Evolutionary conservation across 2,329 filamentous ascomycete genomes (phyloP), one percentile per base, ranked within the genome.

Genomic region (Aureobasidium sp.): DNA sequence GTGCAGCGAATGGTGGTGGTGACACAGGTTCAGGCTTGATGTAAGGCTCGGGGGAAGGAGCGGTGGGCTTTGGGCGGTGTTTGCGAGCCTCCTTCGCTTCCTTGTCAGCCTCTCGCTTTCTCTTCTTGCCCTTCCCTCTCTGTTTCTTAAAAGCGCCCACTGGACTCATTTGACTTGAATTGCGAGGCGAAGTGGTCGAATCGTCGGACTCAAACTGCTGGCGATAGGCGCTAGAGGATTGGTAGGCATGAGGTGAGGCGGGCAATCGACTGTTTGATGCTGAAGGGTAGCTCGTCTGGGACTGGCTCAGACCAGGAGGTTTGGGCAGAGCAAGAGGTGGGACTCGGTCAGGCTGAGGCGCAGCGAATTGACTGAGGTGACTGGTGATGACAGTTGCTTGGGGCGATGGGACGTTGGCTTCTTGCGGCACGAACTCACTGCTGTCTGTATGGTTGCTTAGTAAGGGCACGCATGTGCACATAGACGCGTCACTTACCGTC

Each of bases 321-420:
- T 83, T 84, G 61, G 79, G 72, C 48, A 78, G 76, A 62, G 82
- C 79, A 64, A 85, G 73, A 51, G 82, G 82, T 29, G 83, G 84
- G 27, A 85, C 85, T 70, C 89, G 87, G 53, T 86, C 85, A 59
- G 90, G 88, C 70, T 90, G 89, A 29, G 90, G 89, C 57, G 89
- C 89, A 70, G 87, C 83, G 68, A 92, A 87, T 71, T 73, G 71
- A 15, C 68, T 74, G 42, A 74, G 67, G 61, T 91, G 87, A 67
- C 86, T 87, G 70, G 86, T 85, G 68, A 92, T 80, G 63, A 92
- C 77, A 58, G 86, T 85, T 65, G 87, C 82, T 57, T 83, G 75
- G 59, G 75, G 71, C 34, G 74, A 68, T 34, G 73, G 70, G 46
- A 78, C 68, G 13, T 42, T 27, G 12, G 48, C 53, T 23, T 63